A percentile compares a stretch with the other conserved stretches of the same genome.
Evolutionary conservation across 352 stramenopile genomes (phyloP).

Genomic region (Hyaloperonospora brassicae): DNA sequence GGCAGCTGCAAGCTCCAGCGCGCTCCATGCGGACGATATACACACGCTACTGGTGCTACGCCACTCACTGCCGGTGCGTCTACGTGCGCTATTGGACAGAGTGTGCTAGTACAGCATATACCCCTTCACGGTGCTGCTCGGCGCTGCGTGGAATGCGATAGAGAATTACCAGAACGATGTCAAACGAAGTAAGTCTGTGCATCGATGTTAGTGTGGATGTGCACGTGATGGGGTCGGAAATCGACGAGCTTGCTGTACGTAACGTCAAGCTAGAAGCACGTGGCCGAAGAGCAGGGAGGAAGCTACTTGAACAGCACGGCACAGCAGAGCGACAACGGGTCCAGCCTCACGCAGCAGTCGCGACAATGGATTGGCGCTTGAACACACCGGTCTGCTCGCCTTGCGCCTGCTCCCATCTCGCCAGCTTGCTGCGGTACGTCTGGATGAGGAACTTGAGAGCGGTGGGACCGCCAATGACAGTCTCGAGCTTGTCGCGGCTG

Average conservation of each 20-base stretch:
- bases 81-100: slow-evolving; percentile 34
- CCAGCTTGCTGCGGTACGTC: slow-evolving; percentile 56
- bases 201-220: too few species aligned
- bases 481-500: slow-evolving; percentile 66
- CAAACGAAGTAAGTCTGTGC: too few species aligned
- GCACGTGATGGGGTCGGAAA: too few species aligned
- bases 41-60: slow-evolving; percentile 51
- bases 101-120: slow-evolving; percentile 18
- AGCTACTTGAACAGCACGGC: slow-evolving; percentile 5
- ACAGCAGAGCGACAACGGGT: slow-evolving; percentile 9
- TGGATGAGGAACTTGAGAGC: slow-evolving; percentile 77
- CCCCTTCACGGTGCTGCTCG: too few species aligned
- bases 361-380: slow-evolving; percentile 48
- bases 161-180: too few species aligned
- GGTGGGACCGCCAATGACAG: slow-evolving; percentile 64
- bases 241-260: too few species aligned
- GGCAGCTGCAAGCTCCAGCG: slow-evolving; percentile 41
- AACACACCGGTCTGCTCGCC: slow-evolving; percentile 62
- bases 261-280: background rate
- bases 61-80: slow-evolving; percentile 35
- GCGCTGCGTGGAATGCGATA: too few species aligned
- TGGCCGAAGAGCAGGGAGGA: slow-evolving; percentile 5
- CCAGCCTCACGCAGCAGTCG: slow-evolving; percentile 42
- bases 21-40: slow-evolving; percentile 54
- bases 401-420: slow-evolving; percentile 62